phyloP scores from a whole-genome alignment of 2,329 filamentous ascomycete species.

The Cordyceps fumosorosea region DNA sequence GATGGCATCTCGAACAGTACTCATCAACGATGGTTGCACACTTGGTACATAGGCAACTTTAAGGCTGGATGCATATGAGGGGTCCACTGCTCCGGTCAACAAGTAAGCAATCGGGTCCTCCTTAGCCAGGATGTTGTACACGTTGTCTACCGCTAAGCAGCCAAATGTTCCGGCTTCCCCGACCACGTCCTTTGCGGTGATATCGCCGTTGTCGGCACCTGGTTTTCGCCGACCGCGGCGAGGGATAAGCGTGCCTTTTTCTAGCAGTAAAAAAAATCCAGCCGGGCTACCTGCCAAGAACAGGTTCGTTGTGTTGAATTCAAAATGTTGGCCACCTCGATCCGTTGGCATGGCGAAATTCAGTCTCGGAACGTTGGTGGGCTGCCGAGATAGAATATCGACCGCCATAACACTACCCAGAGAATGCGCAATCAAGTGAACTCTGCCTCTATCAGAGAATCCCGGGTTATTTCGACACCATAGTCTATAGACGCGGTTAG shows the following conservation, averaged over 20 bases:
- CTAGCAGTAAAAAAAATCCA: slow-evolving; percentile 86
- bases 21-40: slow-evolving; percentile 57
- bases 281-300: slow-evolving; percentile 88
- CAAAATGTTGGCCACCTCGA: slow-evolving; percentile 57
- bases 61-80: slow-evolving; percentile 67
- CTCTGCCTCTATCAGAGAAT: slow-evolving; percentile 72
- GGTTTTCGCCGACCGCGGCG: slow-evolving; percentile 70
- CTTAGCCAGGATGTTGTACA: slow-evolving; percentile 81
- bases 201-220: slow-evolving; percentile 60
- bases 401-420: slow-evolving; percentile 91
- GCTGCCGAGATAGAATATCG: slow-evolving; percentile 85
- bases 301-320: slow-evolving; percentile 85
- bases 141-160: slow-evolving; percentile 87
- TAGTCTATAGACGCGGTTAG: slow-evolving; percentile 88
- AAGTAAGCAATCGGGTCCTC: slow-evolving; percentile 80
- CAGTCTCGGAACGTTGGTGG: slow-evolving; percentile 57
- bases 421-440: slow-evolving; percentile 90
- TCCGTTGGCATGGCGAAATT: slow-evolving; percentile 34
- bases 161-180: slow-evolving; percentile 77
- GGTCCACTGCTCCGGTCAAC: slow-evolving; percentile 84
- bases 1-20: slow-evolving; percentile 57
- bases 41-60: slow-evolving; percentile 75
- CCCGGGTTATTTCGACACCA: slow-evolving; percentile 93
- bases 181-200: slow-evolving; percentile 53
- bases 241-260: slow-evolving; percentile 64